phyloP scores from a whole-genome alignment of 495 filamentous ascomycete genomes.

The Tuber magnatum region DNA sequence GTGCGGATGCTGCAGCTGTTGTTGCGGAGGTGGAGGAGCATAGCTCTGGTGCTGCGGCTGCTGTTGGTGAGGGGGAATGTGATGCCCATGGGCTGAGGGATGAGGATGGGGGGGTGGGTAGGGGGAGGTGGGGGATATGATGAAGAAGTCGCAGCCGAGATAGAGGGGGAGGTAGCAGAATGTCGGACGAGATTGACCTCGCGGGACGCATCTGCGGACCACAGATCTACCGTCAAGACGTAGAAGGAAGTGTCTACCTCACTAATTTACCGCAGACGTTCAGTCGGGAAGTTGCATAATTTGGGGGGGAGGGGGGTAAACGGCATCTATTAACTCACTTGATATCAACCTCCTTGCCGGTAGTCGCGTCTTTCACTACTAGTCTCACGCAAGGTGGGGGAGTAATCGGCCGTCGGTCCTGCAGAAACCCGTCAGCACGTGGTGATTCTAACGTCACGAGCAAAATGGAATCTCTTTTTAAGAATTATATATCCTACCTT shows the following conservation, averaged over 20 bases:
- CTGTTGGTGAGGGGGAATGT: constrained; percentile 42
- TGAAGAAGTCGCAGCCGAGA: constrained; percentile 70
- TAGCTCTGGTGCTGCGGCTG: constrained; percentile 44
- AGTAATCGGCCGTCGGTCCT: constrained; percentile 94
- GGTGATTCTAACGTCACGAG: constrained; percentile 27
- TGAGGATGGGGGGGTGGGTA: constrained; percentile 44
- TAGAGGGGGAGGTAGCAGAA: constrained; percentile 78
- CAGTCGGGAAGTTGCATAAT: constrained; percentile 35
- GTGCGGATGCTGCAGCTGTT: constrained; percentile 37
- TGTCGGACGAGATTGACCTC: constrained; percentile 94
- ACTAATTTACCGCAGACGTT: constrained; percentile 43
- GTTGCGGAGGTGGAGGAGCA: constrained; percentile 42
- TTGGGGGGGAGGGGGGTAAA: constrained; percentile 13
- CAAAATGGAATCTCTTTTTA: background rate
- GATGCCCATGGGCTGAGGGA: constrained; percentile 42
- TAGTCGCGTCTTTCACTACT: constrained; percentile 67
- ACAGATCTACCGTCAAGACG: constrained; percentile 87
- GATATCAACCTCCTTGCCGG: constrained; percentile 80
- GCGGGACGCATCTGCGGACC: constrained; percentile 70
- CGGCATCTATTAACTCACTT: constrained; percentile 54
- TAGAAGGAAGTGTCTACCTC: constrained; percentile 82
- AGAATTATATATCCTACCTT: constrained; percentile 57
- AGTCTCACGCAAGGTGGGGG: constrained; percentile 88
- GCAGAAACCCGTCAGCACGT: constrained; percentile 36
- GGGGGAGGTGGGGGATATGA: constrained; percentile 55